Conservation (phyloP, 306 rosid genomes). For the barrel medic (Medicago truncatula) region DNA sequence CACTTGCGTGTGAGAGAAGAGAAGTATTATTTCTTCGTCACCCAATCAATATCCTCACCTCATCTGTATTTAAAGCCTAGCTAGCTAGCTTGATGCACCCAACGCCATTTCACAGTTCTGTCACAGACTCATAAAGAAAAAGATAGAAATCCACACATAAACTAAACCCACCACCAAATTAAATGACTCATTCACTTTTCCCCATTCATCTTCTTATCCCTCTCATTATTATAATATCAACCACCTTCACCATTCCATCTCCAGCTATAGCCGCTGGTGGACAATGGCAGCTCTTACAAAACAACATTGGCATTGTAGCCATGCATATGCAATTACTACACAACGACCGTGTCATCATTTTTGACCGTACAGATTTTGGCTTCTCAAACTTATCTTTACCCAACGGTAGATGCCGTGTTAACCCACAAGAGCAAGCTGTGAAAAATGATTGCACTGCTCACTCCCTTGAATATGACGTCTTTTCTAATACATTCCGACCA, state of each 20-base stretch:
- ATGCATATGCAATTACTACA: slow-evolving; percentile 94
- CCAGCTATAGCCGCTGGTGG: slow-evolving; percentile 42
- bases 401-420: slow-evolving; percentile 52
- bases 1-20: slow-evolving; percentile 31
- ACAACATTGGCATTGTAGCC: slow-evolving; percentile 79
- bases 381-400: slow-evolving; percentile 59
- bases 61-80: slow-evolving; percentile 33
- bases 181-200: neutral
- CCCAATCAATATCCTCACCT: no score
- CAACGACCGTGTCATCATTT: slow-evolving; percentile 72
- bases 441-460: slow-evolving; percentile 84
- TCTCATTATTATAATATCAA: neutral
- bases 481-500: slow-evolving; percentile 59
- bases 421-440: slow-evolving; percentile 48
- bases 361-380: slow-evolving; percentile 89
- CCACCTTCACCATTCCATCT: neutral
- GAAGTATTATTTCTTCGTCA: neutral
- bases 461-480: slow-evolving; percentile 73
- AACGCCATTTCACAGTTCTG: neutral
- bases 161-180: neutral
- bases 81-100: neutral
- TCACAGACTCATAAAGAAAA: no score
- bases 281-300: slow-evolving; percentile 60
- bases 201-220: neutral
- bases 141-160: neutral